phyloP scores from a whole-genome alignment of 306 rosid genomes.

The Adenanthera pavonina region DNA sequence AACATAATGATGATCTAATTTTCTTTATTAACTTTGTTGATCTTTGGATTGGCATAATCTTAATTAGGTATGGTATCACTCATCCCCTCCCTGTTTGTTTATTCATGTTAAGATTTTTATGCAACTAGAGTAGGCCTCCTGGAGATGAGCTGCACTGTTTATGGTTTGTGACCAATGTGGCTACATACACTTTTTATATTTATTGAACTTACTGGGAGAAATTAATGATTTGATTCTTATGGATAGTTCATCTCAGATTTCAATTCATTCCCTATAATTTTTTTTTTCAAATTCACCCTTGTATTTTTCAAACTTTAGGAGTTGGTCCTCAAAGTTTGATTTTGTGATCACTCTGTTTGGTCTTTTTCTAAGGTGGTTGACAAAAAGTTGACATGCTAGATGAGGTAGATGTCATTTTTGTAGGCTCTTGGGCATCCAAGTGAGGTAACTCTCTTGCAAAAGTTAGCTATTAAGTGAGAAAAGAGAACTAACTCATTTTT shows the following conservation, averaged over 20 bases:
- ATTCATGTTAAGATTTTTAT: not conserved
- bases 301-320: not conserved
- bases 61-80: conserved; percentile 19
- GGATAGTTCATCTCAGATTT: too few relatives aligned
- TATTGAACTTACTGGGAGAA: not conserved
- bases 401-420: not conserved
- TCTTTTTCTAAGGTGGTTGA: not conserved
- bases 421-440: not conserved
- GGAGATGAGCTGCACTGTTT: too few relatives aligned
- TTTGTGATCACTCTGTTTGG: not conserved
- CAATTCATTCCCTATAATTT: not conserved
- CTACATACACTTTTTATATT: too few relatives aligned
- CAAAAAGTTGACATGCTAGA: not conserved
- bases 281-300: not conserved
- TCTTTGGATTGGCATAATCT: conserved; percentile 11
- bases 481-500: not conserved
- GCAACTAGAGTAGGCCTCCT: not conserved
- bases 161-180: too few relatives aligned
- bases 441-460: not conserved
- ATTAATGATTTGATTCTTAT: not conserved
- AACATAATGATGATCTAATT: conserved; percentile 2
- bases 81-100: not conserved
- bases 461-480: not conserved
- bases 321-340: not conserved
- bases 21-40: conserved; percentile 16